phyloP scores from a whole-genome alignment of 208 protist genomes.

The Trypanosoma theileri region DNA sequence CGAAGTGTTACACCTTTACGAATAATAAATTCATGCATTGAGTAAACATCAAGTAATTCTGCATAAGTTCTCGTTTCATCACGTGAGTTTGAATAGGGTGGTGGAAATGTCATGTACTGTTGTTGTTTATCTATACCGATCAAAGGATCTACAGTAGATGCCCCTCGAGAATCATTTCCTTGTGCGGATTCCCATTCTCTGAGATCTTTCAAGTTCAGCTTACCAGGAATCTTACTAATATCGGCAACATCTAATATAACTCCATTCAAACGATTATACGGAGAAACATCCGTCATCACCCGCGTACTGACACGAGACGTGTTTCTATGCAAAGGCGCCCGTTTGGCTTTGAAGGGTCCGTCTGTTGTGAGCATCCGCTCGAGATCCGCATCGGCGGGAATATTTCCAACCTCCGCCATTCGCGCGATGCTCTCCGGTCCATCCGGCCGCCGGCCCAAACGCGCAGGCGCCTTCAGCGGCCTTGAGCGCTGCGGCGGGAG shows the following conservation, averaged over 20 bases:
- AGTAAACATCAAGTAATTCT: slow-evolving; percentile 92
- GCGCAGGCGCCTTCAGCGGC: too few species aligned
- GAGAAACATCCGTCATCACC: slow-evolving; percentile 71
- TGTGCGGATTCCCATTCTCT: slow-evolving; percentile 67
- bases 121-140: background rate
- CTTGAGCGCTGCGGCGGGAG: slow-evolving; percentile 6
- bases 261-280: slow-evolving; percentile 54
- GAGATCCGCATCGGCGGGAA: slow-evolving; percentile 52
- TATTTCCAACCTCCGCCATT: slow-evolving; percentile 44
- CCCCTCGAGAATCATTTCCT: background rate
- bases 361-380: slow-evolving; percentile 62
- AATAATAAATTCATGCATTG: slow-evolving; percentile 95
- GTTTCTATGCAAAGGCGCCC: slow-evolving; percentile 36
- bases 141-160: slow-evolving; percentile 3
- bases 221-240: slow-evolving; percentile 68
- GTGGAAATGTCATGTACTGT: background rate
- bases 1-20: slow-evolving; percentile 85
- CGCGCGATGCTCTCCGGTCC: slow-evolving; percentile 31
- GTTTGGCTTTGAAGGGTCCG: slow-evolving; percentile 50
- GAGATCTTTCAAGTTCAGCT: slow-evolving; percentile 75
- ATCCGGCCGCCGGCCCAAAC: background rate
- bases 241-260: slow-evolving; percentile 74
- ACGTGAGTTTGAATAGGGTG: slow-evolving; percentile 5
- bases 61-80: slow-evolving; percentile 88
- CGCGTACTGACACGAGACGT: slow-evolving; percentile 1